Evolutionary conservation across 352 stramenopile species (phyloP), one percentile per base, ranked within the genome.

Genomic region (Phytophthora crassamura): DNA sequence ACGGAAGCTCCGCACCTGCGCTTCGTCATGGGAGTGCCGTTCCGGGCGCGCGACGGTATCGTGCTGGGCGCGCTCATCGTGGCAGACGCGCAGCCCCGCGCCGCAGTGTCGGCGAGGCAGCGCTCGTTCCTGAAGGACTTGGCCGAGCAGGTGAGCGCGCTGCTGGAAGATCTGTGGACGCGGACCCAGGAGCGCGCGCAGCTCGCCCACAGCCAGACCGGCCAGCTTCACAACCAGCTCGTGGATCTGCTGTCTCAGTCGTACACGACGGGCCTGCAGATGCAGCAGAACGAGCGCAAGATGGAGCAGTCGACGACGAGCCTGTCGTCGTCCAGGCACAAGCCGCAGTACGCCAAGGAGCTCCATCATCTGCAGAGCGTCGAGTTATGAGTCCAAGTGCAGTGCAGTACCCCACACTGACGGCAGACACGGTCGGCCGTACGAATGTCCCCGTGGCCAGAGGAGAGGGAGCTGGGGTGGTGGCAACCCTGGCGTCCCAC

Each of bases 41-140:
- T 89, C 60, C 65, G 67, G 1, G 73, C 67, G 34, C 62, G 64
- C 7, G 80, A 88, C 56, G 82, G 82, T 20, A 67, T 82, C 6
- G 67, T 87, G 36, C 66, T 91, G 7, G 82, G 82, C 8, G 82
- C 80, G 1, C 65, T 91, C 8, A 73, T 91, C 34, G 70, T 91
- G 15, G 80, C 80, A 0, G 80, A 89, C 42, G 57, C 78, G 2
- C 67, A 80, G 20, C 64, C 80, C 2, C 74, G 80, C 7, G 60
- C 5, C 9, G 65, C 69, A 8, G 57, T 86, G 7, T 52, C 67
- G 8, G 28, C 67, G 8, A 73, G 60, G 16, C 69, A 86, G 39
- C 59, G 63, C 16, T 73, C 64, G 47, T 41, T 78, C 25, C 40
- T 86, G 35, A 68, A 73, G 20, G 72, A 82, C 41, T 45, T 86